A percentile compares a stretch with the other conserved stretches of the same genome.
These are phyloP conservation scores for Echinosophora koreensis DNA, from an alignment of 306 rosid species.

Conservation along the genomic window DNA sequence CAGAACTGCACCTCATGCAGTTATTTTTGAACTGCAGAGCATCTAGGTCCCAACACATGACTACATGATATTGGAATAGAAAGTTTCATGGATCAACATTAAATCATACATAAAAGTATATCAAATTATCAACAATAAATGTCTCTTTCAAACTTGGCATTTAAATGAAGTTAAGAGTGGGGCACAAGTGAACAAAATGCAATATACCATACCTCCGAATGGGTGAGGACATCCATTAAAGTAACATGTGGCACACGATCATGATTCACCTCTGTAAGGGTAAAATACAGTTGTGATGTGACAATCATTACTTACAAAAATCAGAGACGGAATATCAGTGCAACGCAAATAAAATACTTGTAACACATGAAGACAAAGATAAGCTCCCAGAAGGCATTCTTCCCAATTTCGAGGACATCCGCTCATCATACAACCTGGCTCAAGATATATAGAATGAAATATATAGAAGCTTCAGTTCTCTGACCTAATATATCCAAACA, in stretches of 20 bases:
- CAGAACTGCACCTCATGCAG: too few species aligned
- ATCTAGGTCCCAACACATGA: not conserved
- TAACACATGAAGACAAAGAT: slow-evolving; percentile 51
- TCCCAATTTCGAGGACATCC: slow-evolving; percentile 43
- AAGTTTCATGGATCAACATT: not conserved
- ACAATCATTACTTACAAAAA: not conserved
- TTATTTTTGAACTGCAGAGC: too few species aligned
- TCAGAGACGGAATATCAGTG: slow-evolving; percentile 12
- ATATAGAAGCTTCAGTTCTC: not conserved
- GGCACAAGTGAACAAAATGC: slow-evolving; percentile 15
- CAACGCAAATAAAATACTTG: slow-evolving; percentile 59
- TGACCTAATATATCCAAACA: not conserved
- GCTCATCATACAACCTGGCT: slow-evolving; percentile 57
- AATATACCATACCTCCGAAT: slow-evolving; percentile 56
- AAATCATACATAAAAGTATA: not conserved
- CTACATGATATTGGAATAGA: not conserved
- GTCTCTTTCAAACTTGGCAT: not conserved
- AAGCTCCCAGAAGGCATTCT: slow-evolving; percentile 55
- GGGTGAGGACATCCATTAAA: slow-evolving; percentile 67
- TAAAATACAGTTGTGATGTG: slow-evolving; percentile 9
- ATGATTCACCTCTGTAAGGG: slow-evolving; percentile 55
- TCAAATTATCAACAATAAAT: not conserved
- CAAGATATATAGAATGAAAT: not conserved
- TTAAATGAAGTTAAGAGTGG: not conserved
- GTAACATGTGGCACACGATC: slow-evolving; percentile 46